These are phyloP conservation scores for Euphorbia tirucalli DNA, from an alignment of 345 rosid genomes.

Conservation along the genomic window DNA sequence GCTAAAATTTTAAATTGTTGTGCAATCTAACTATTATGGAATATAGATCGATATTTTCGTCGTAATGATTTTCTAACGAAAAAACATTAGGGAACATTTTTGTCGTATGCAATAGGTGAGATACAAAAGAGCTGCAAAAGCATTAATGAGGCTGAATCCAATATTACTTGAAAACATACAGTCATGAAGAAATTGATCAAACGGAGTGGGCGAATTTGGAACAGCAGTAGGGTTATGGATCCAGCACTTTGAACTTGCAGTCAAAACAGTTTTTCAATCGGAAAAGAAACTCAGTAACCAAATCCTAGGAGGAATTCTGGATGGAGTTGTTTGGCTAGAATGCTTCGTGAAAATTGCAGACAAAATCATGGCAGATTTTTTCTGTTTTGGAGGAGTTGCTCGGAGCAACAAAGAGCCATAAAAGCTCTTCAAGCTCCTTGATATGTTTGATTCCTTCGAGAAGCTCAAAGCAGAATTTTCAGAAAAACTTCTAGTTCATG, in stretches of 20 bases:
- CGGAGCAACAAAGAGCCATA: conserved; percentile 62
- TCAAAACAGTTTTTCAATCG: conserved; percentile 43
- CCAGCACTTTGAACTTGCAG: conserved; percentile 53
- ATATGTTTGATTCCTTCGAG: conserved; percentile 57
- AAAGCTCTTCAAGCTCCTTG: conserved; percentile 66
- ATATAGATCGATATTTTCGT: too few relatives aligned
- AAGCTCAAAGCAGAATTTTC: conserved; percentile 43
- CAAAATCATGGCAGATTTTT: conserved; percentile 69
- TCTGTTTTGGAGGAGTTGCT: conserved; percentile 63
- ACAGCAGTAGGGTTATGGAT: conserved; percentile 57
- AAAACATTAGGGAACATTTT: too few relatives aligned
- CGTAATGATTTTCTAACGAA: too few relatives aligned
- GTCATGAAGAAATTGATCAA: conserved; percentile 54
- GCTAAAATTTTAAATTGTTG: too few relatives aligned
- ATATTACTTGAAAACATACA: conserved; percentile 50
- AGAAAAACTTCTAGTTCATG: conserved; percentile 51
- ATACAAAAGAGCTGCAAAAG: conserved; percentile 61
- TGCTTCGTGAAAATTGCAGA: conserved; percentile 63
- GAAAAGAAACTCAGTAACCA: conserved; percentile 55
- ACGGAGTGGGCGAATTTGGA: conserved; percentile 66
- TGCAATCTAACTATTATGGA: too few relatives aligned
- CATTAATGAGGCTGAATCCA: conserved; percentile 52
- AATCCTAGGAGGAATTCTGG: conserved; percentile 43
- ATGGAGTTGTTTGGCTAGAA: conserved; percentile 50
- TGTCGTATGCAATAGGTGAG: conserved; percentile 40